phyloP scores from a whole-genome alignment of 441 rosid genomes.

The Aquilaria agallochum region DNA sequence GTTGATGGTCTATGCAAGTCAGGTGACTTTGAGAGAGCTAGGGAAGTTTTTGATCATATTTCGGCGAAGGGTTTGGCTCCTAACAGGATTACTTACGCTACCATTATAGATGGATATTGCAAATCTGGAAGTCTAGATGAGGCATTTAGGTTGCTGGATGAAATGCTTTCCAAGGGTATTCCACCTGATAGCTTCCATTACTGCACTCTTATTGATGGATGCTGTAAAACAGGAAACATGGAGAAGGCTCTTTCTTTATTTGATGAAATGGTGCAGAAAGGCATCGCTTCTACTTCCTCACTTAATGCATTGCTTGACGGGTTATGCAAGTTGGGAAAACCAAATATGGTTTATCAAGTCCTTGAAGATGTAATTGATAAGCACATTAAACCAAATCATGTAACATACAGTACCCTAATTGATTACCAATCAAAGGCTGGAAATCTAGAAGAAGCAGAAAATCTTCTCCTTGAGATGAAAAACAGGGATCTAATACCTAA shows the following conservation, averaged over 20 bases:
- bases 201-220: constrained; percentile 47
- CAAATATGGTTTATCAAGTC: constrained; percentile 25
- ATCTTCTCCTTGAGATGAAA: constrained; percentile 43
- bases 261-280: constrained; percentile 36
- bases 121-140: constrained; percentile 42
- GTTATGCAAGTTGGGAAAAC: constrained; percentile 40
- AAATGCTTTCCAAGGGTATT: constrained; percentile 45
- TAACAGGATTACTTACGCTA: constrained; percentile 43
- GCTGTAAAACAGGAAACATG: constrained; percentile 46
- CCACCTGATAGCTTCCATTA: constrained; percentile 50
- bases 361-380: constrained; percentile 33
- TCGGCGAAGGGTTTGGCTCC: constrained; percentile 39
- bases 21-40: constrained; percentile 41
- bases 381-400: constrained; percentile 35
- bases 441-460: constrained; percentile 38
- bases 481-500: constrained; percentile 37
- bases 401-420: constrained; percentile 57
- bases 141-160: constrained; percentile 49
- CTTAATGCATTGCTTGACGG: constrained; percentile 50
- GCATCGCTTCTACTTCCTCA: constrained; percentile 30
- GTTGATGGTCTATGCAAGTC: constrained; percentile 49
- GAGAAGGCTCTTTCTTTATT: constrained; percentile 42
- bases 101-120: constrained; percentile 57
- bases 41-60: constrained; percentile 37
- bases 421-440: constrained; percentile 47